phyloP scores from a whole-genome alignment of 1,284 basidiomycete genomes.

The Hortiboletus rubellus region DNA sequence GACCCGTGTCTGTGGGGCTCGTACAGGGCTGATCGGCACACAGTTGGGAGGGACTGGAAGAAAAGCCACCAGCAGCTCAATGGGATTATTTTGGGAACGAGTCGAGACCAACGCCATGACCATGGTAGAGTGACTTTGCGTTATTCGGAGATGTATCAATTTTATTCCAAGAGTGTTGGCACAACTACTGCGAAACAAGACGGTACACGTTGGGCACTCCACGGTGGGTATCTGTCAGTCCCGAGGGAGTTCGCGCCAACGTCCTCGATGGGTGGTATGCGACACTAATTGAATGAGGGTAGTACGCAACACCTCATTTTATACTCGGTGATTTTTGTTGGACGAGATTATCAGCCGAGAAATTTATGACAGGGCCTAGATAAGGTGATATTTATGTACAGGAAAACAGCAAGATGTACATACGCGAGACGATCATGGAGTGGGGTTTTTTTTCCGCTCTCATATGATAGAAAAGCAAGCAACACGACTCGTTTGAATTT shows the following conservation, averaged over 20 bases:
- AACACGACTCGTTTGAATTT: slow-evolving; percentile 12
- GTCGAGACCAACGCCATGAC: slow-evolving; percentile 29
- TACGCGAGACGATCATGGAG: not conserved
- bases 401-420: slow-evolving; percentile 18
- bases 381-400: slow-evolving; percentile 14
- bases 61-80: slow-evolving; percentile 78
- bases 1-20: slow-evolving; percentile 1
- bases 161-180: slow-evolving; percentile 5
- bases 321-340: not conserved
- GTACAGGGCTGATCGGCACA: slow-evolving; percentile 5
- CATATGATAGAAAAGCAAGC: slow-evolving; percentile 14
- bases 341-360: not conserved
- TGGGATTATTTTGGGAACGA: slow-evolving; percentile 79
- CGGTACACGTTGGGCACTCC: not conserved
- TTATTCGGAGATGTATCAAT: not conserved
- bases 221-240: slow-evolving; percentile 12
- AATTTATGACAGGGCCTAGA: not conserved
- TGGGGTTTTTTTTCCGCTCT: slow-evolving; percentile 15
- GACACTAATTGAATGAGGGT: not conserved
- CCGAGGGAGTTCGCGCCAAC: slow-evolving; percentile 22
- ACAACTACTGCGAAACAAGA: not conserved
- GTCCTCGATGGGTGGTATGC: no score
- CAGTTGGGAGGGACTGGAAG: slow-evolving; percentile 88
- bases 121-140: not conserved
- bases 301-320: not conserved